Percentiles rank a stretch among this genome's conserved stretches.
Evolutionary conservation across 306 rosid genomes (phyloP).

Genomic region (Cercis canadensis): DNA sequence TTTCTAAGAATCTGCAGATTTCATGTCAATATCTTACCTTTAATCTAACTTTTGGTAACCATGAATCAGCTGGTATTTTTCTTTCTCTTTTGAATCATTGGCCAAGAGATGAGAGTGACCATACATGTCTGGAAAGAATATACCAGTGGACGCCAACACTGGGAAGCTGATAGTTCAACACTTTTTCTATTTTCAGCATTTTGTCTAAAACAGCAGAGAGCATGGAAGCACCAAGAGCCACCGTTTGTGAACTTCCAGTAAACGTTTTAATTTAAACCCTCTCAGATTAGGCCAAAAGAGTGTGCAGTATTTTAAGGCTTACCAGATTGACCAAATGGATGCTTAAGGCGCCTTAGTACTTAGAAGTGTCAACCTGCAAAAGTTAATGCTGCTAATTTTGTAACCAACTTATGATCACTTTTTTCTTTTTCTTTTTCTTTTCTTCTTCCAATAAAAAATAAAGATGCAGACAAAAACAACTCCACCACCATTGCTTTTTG

Average conservation of each 20-base stretch:
- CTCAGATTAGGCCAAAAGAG: not conserved
- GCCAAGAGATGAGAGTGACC: conserved; percentile 33
- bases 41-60: conserved; percentile 36
- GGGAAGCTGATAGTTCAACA: not conserved
- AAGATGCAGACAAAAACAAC: conserved; percentile 34
- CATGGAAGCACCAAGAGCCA: no score
- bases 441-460: conserved; percentile 8
- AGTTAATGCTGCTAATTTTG: conserved; percentile 35
- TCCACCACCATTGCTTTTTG: conserved; percentile 25
- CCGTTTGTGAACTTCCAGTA: no score
- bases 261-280: not conserved
- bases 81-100: conserved; percentile 29
- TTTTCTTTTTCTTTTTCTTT: conserved; percentile 9
- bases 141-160: conserved; percentile 24
- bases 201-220: conserved; percentile 6
- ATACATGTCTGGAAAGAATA: conserved; percentile 35
- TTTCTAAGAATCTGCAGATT: conserved; percentile 38
- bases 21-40: conserved; percentile 40
- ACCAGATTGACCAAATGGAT: not conserved
- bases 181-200: conserved; percentile 21
- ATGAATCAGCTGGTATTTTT: conserved; percentile 35
- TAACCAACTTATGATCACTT: conserved; percentile 20
- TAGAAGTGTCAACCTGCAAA: conserved; percentile 30
- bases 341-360: not conserved
- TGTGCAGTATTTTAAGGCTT: no score